phyloP scores from a whole-genome alignment of 2,329 filamentous ascomycete genomes.

The Colletotrichum echinochloae region DNA sequence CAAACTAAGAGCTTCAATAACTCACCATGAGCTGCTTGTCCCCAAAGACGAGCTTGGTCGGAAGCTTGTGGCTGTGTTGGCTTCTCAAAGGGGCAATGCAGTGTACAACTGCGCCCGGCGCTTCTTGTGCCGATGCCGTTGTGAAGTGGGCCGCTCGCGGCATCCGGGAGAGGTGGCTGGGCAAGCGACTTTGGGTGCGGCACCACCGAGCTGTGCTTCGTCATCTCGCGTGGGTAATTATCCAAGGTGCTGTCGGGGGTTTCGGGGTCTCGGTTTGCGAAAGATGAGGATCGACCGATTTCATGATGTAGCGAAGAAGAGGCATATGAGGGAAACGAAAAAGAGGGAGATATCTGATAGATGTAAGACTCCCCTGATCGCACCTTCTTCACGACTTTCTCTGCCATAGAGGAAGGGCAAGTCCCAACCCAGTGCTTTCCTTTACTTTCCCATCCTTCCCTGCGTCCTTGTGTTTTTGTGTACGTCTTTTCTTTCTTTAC shows the following conservation, averaged over 20 bases:
- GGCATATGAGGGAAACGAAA: no score
- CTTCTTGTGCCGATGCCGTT: conserved; percentile 16
- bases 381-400: neutral
- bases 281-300: neutral
- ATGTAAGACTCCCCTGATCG: neutral
- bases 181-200: conserved; percentile 28
- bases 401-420: neutral
- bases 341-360: no score
- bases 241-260: neutral
- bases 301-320: no score
- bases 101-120: conserved; percentile 10
- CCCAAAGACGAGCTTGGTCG: neutral
- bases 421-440: neutral
- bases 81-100: conserved; percentile 10
- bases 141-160: conserved; percentile 20
- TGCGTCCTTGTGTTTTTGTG: neutral
- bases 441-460: neutral
- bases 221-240: conserved; percentile 9
- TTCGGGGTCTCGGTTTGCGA: no score
- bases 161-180: conserved; percentile 24
- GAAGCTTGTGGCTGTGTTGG: neutral
- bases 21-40: neutral
- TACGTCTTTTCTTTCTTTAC: neutral
- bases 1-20: neutral
- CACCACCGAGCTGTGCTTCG: conserved; percentile 1